Conservation (phyloP, 345 rosid genomes). For the Eucalyptus globulus region DNA sequence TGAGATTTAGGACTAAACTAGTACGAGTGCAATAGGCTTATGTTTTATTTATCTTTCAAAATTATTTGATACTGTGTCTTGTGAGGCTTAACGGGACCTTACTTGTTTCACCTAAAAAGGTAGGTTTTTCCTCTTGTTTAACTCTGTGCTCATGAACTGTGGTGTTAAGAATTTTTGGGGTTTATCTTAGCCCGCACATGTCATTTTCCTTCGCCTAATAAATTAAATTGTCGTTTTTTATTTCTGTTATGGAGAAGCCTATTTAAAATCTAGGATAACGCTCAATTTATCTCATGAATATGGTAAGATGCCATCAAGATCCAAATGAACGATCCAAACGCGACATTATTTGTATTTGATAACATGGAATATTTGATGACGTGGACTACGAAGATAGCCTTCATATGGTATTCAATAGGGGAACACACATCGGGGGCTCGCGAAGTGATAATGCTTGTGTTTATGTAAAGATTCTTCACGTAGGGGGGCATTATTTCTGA, state of each 20-base stretch:
- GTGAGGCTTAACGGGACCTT: neutral
- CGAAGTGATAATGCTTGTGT: neutral
- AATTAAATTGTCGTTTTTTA: neutral
- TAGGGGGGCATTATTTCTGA: neutral
- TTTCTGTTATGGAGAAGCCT: neutral
- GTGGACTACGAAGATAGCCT: neutral
- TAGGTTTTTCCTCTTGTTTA: neutral
- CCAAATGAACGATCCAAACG: neutral
- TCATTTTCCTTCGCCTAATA: neutral
- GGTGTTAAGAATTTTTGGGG: neutral
- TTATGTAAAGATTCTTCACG: neutral
- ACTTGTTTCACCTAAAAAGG: neutral
- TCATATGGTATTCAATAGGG: neutral
- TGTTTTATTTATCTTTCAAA: too few species aligned
- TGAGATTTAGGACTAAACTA: too few species aligned
- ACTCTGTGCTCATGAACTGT: neutral
- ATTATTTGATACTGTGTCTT: too few species aligned
- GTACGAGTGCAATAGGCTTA: too few species aligned
- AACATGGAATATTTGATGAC: neutral
- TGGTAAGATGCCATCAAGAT: neutral
- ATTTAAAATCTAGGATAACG: neutral
- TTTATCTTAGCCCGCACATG: neutral
- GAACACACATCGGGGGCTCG: neutral
- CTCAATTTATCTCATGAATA: neutral
- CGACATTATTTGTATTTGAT: neutral